These are phyloP conservation scores for Didymella keratinophila DNA, from an alignment of 2,329 filamentous ascomycete genomes.

Conservation along the genomic window DNA sequence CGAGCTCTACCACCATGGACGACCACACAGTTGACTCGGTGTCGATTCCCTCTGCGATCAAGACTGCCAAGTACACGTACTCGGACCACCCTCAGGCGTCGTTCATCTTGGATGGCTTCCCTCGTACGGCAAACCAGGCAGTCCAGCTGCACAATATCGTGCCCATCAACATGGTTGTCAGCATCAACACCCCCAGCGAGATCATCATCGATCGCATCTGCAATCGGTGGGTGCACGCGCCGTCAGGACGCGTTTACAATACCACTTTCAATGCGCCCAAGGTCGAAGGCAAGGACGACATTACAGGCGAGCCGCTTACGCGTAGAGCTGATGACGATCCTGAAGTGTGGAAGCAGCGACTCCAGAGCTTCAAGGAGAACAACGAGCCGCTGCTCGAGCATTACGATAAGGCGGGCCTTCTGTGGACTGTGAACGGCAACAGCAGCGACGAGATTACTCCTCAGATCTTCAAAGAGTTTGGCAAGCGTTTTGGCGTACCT, in stretches of 20 bases:
- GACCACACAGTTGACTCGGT: conserved; percentile 52
- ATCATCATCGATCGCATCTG: conserved; percentile 91
- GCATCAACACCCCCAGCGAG: conserved; percentile 81
- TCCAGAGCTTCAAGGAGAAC: conserved; percentile 86
- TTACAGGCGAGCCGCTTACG: conserved; percentile 86
- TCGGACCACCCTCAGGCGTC: conserved; percentile 79
- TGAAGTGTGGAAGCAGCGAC: conserved; percentile 81
- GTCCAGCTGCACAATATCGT: conserved; percentile 78
- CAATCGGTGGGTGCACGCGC: conserved; percentile 91
- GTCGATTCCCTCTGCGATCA: conserved; percentile 52
- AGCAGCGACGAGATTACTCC: conserved; percentile 95
- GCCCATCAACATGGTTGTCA: conserved; percentile 94
- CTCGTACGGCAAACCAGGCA: conserved; percentile 84
- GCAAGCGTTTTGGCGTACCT: conserved; percentile 69
- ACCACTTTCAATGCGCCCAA: conserved; percentile 89
- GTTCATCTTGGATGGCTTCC: conserved; percentile 96
- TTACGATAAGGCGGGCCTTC: conserved; percentile 82
- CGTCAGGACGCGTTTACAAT: conserved; percentile 93
- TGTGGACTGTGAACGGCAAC: conserved; percentile 87
- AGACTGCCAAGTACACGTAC: conserved; percentile 53
- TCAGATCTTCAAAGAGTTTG: conserved; percentile 84
- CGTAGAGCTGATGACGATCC: conserved; percentile 87
- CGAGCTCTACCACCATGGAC: conserved; percentile 43
- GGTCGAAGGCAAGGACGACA: conserved; percentile 80
- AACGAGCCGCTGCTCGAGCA: conserved; percentile 86